phyloP scores from a whole-genome alignment of 2,329 filamentous ascomycete genomes.

The Fusarium sp. region DNA sequence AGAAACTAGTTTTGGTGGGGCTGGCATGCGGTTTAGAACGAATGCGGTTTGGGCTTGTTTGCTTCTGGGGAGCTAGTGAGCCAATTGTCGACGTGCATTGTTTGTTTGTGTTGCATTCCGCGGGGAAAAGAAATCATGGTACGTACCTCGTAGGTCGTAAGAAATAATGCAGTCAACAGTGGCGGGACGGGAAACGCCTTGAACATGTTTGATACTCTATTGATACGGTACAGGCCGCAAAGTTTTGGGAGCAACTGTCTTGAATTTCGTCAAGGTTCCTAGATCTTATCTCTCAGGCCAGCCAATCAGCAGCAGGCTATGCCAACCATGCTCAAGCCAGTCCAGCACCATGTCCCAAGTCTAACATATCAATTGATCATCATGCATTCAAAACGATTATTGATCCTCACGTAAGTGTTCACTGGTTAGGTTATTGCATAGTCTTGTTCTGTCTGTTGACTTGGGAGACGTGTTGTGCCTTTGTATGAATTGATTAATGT shows the following conservation, averaged over 20 bases:
- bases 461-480: not conserved
- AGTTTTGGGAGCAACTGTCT: too few relatives aligned
- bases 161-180: too few relatives aligned
- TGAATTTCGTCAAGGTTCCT: too few relatives aligned
- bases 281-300: not conserved
- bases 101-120: too few relatives aligned
- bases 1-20: not conserved
- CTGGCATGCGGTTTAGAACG: not conserved
- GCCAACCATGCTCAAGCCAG: too few relatives aligned
- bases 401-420: rapidly evolving
- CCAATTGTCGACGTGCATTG: too few relatives aligned
- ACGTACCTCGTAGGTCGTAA: too few relatives aligned
- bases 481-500: not conserved
- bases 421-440: not conserved
- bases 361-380: not conserved
- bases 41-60: not conserved
- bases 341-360: not conserved
- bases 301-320: not conserved
- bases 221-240: too few relatives aligned
- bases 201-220: too few relatives aligned
- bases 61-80: not conserved
- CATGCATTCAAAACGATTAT: not conserved
- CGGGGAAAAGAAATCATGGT: too few relatives aligned
- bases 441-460: not conserved
- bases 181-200: too few relatives aligned